Evolutionary conservation across 2,329 filamentous ascomycete genomes (phyloP).

Genomic region (Hymenoscyphus occultus): DNA sequence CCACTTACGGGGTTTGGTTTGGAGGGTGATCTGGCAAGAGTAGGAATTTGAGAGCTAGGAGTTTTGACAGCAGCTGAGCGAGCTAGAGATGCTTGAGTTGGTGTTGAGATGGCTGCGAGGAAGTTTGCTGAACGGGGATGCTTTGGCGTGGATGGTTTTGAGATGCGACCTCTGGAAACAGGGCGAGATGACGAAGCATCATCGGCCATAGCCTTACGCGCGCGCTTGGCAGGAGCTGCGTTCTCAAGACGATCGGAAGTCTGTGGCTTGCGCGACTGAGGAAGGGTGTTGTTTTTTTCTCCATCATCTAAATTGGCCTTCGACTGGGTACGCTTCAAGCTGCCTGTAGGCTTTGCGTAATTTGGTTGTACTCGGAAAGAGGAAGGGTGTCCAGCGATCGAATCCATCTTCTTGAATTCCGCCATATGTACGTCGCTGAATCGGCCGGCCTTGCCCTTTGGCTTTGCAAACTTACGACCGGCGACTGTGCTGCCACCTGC

Average conservation of each 20-base stretch:
- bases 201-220: slow-evolving; percentile 64
- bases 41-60: slow-evolving; percentile 44
- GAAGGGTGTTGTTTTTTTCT: slow-evolving; percentile 43
- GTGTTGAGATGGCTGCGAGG: slow-evolving; percentile 64
- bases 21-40: slow-evolving; percentile 53
- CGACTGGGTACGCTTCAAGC: slow-evolving; percentile 50
- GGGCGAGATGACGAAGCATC: slow-evolving; percentile 67
- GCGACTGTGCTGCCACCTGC: slow-evolving; percentile 38
- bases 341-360: slow-evolving; percentile 49
- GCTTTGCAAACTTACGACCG: slow-evolving; percentile 71
- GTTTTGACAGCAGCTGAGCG: slow-evolving; percentile 56
- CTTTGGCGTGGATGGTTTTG: slow-evolving; percentile 40
- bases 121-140: slow-evolving; percentile 45
- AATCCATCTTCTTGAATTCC: slow-evolving; percentile 97
- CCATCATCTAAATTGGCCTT: slow-evolving; percentile 65
- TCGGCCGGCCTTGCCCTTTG: slow-evolving; percentile 73
- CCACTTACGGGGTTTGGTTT: slow-evolving; percentile 42
- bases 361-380: slow-evolving; percentile 62
- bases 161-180: slow-evolving; percentile 49
- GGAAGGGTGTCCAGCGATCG: slow-evolving; percentile 82
- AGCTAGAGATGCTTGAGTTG: slow-evolving; percentile 72
- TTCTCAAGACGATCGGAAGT: slow-evolving; percentile 31
- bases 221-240: slow-evolving; percentile 61
- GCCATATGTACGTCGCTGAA: slow-evolving; percentile 85
- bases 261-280: slow-evolving; percentile 10